phyloP scores from a whole-genome alignment of 1,139 yeast species.

The Geotrichum siamense region DNA sequence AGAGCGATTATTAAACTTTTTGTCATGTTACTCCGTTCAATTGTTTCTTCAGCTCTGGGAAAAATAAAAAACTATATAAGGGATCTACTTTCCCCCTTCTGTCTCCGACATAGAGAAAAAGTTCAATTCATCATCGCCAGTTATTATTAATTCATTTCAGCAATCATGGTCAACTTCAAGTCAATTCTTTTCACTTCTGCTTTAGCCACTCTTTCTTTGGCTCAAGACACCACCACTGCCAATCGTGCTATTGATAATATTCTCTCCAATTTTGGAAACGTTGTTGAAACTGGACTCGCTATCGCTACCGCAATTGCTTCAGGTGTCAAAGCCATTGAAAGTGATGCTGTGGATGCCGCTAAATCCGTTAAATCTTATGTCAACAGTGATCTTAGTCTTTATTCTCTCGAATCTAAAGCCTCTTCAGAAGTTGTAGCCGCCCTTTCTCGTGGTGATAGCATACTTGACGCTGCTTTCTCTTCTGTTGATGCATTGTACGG shows the following conservation, averaged over 20 bases:
- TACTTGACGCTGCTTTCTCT: conserved; percentile 1
- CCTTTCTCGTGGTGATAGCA: conserved; percentile 5
- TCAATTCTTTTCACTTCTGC: conserved; percentile 3
- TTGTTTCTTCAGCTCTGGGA: too few relatives aligned
- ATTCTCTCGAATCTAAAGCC: conserved; percentile 8
- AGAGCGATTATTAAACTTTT: too few relatives aligned
- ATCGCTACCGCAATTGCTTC: conserved; percentile 4
- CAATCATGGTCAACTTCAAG: conserved; percentile 9
- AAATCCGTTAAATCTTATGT: conserved; percentile 5
- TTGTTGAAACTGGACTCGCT: conserved; percentile 3
- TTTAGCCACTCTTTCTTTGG: neutral
- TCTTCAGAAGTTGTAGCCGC: conserved; percentile 3
- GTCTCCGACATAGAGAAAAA: too few relatives aligned
- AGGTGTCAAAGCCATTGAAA: conserved; percentile 7
- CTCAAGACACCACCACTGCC: conserved; percentile 2
- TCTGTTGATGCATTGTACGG: conserved; percentile 3
- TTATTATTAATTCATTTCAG: neutral
- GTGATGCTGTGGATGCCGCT: conserved; percentile 6
- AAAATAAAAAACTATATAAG: too few relatives aligned
- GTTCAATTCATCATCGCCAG: neutral
- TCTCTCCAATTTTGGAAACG: conserved; percentile 7
- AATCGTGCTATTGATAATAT: conserved; percentile 2
- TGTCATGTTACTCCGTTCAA: too few relatives aligned
- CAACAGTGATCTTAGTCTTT: conserved; percentile 1
- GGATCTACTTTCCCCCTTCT: too few relatives aligned